phyloP scores from a whole-genome alignment of 768 basidiomycete genomes.

The Kwoniella newhampshirensis region DNA sequence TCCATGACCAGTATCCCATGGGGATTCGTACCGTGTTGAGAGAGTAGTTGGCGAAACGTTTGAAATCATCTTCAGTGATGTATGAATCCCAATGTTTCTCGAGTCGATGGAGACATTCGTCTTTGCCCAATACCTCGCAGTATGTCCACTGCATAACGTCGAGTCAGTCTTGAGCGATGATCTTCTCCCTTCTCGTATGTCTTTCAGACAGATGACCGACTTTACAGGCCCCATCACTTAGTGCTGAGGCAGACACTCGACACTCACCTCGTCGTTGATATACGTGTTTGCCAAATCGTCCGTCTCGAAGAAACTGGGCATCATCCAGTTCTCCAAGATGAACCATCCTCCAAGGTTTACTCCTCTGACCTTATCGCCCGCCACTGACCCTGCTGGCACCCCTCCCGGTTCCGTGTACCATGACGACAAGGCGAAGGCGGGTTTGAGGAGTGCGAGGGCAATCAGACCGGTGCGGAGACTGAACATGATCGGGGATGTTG shows the following conservation, averaged over 20 bases:
- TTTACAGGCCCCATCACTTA: no score
- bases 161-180: slow-evolving; percentile 9
- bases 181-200: no score
- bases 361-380: slow-evolving; percentile 40
- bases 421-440: slow-evolving; percentile 21
- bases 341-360: slow-evolving; percentile 47
- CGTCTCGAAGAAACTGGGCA: slow-evolving; percentile 33
- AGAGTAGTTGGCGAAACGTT: slow-evolving; percentile 32
- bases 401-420: slow-evolving; percentile 43
- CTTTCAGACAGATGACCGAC: no score
- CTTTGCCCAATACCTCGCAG: slow-evolving; percentile 33
- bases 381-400: slow-evolving; percentile 28
- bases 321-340: slow-evolving; percentile 49
- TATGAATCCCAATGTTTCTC: slow-evolving; percentile 44
- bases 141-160: slow-evolving; percentile 30
- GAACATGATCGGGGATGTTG: no score
- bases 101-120: slow-evolving; percentile 26
- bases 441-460: slow-evolving; percentile 5
- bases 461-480: no score
- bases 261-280: slow-evolving; percentile 34
- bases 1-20: slow-evolving; percentile 45
- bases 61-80: slow-evolving; percentile 46
- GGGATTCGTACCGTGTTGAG: slow-evolving; percentile 47
- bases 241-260: no score
- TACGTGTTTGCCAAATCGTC: slow-evolving; percentile 21